Evolutionary conservation across 805 yeast genomes (phyloP).

Genomic region (Lipomyces mesembrius): DNA sequence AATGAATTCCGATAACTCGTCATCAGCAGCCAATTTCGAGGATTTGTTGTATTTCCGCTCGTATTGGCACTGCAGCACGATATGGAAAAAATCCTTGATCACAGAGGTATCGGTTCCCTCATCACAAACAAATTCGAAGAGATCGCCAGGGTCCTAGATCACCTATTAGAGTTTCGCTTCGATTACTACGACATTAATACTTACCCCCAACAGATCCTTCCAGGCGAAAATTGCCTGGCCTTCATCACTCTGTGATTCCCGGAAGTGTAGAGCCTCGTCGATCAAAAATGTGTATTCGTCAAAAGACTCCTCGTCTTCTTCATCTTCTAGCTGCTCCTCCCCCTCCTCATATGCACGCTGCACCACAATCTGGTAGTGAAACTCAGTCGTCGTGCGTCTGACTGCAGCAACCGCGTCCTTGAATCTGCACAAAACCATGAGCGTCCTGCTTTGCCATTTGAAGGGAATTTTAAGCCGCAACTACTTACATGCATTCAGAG

Average conservation of each 20-base stretch:
- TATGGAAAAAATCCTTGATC: slow-evolving; percentile 64
- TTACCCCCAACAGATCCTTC: slow-evolving; percentile 74
- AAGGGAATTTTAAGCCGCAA: neutral
- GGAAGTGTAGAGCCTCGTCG: slow-evolving; percentile 62
- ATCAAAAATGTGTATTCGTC: slow-evolving; percentile 78
- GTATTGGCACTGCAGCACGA: slow-evolving; percentile 70
- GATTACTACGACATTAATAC: neutral
- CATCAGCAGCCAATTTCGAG: slow-evolving; percentile 48
- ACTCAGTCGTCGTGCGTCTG: slow-evolving; percentile 67
- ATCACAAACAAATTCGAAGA: slow-evolving; percentile 77
- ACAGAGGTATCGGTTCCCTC: slow-evolving; percentile 53
- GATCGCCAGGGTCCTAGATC: slow-evolving; percentile 68
- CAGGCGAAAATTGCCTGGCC: slow-evolving; percentile 70
- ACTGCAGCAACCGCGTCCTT: slow-evolving; percentile 79
- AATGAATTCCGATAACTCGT: slow-evolving; percentile 61
- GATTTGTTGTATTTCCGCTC: slow-evolving; percentile 68
- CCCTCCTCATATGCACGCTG: slow-evolving; percentile 73
- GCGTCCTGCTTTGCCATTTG: neutral
- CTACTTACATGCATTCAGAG: slow-evolving; percentile 56
- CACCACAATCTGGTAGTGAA: slow-evolving; percentile 70
- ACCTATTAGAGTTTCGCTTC: slow-evolving; percentile 5
- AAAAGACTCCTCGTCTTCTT: slow-evolving; percentile 48
- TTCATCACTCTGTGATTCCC: slow-evolving; percentile 56
- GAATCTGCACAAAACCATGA: slow-evolving; percentile 56
- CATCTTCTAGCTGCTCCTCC: slow-evolving; percentile 56